Conservation (phyloP, 495 filamentous ascomycete genomes). For the Glarea lozoyensis region DNA sequence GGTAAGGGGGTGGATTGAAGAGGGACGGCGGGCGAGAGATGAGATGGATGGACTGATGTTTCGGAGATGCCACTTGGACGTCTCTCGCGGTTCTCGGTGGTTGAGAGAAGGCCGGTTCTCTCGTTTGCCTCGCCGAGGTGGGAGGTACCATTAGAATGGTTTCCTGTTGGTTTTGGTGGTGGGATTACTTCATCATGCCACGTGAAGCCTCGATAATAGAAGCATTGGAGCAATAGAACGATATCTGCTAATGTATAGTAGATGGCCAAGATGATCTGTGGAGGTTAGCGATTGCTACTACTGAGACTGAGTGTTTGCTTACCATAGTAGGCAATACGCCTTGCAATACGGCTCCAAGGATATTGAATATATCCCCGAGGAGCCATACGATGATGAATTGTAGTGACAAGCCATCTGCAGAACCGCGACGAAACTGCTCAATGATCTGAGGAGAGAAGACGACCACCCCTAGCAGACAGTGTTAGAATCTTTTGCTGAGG, state of each 20-base stretch:
- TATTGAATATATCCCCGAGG: conserved; percentile 92
- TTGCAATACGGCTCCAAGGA: conserved; percentile 85
- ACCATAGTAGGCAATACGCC: conserved; percentile 91
- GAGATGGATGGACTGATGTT: conserved; percentile 42
- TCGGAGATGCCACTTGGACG: conserved; percentile 28
- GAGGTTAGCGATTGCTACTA: not conserved
- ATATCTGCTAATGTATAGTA: conserved; percentile 95
- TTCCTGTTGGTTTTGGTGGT: conserved; percentile 16
- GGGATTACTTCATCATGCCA: conserved; percentile 44
- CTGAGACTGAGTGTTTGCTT: not conserved
- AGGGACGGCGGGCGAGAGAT: conserved; percentile 76
- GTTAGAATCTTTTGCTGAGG: too few species aligned
- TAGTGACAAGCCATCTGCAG: conserved; percentile 82
- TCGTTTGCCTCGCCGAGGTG: conserved; percentile 28
- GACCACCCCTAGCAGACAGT: conserved; percentile 48
- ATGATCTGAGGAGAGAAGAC: conserved; percentile 97
- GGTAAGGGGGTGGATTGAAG: conserved; percentile 33
- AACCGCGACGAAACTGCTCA: conserved; percentile 82
- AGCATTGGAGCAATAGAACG: conserved; percentile 77
- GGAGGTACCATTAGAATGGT: not conserved
- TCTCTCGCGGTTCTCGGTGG: conserved; percentile 8
- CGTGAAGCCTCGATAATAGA: conserved; percentile 86
- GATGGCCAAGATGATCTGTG: conserved; percentile 70
- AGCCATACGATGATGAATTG: conserved; percentile 89
- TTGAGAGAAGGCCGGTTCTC: conserved; percentile 30